Evolutionary conservation across 805 yeast species (phyloP).

Genomic region (Candida khao-thaluensis): DNA sequence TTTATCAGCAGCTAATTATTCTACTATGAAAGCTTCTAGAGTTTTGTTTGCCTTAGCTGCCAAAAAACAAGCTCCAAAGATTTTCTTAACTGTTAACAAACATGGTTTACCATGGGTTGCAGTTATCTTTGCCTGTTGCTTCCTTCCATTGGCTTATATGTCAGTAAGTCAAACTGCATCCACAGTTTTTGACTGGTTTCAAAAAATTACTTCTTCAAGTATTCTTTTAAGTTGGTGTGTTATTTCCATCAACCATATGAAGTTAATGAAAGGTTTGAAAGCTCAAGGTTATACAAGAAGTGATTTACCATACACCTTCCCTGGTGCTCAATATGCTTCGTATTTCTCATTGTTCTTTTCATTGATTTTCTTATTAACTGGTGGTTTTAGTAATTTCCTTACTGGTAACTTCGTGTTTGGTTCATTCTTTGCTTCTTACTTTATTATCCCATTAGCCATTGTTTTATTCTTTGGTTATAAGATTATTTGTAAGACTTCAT

Average conservation of each 20-base stretch:
- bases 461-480: constrained; percentile 60
- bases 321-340: constrained; percentile 30
- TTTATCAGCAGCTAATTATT: constrained; percentile 35
- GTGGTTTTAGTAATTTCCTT: constrained; percentile 69
- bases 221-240: constrained; percentile 60
- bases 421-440: constrained; percentile 70
- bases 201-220: constrained; percentile 67
- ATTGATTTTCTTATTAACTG: constrained; percentile 50
- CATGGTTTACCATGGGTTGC: constrained; percentile 35
- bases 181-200: constrained; percentile 68
- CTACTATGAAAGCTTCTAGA: constrained; percentile 30
- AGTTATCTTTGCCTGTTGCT: constrained; percentile 22
- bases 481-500: constrained; percentile 29
- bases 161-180: constrained; percentile 53
- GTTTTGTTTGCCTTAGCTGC: constrained; percentile 36
- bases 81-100: constrained; percentile 31
- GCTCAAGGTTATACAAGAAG: constrained; percentile 19
- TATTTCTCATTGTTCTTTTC: constrained; percentile 33
- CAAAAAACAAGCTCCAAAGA: constrained; percentile 37
- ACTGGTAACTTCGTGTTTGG: constrained; percentile 47
- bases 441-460: constrained; percentile 58
- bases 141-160: constrained; percentile 35
- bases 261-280: constrained; percentile 46
- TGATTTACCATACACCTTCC: constrained; percentile 25
- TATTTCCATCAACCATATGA: constrained; percentile 57